Conservation (phyloP, 139 green algal genomes). For the Dunaliella primolecta region DNA sequence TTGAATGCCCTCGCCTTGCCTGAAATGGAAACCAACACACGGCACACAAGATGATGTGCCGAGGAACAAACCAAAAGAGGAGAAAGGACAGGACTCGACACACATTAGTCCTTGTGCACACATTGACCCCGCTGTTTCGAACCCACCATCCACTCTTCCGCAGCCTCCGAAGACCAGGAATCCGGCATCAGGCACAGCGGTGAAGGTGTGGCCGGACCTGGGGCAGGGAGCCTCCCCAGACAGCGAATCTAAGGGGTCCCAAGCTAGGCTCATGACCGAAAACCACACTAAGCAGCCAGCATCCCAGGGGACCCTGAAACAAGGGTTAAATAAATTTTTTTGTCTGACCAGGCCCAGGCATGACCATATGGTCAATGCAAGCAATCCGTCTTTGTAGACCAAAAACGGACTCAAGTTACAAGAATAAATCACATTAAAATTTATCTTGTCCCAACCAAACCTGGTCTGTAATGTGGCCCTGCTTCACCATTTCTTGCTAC, state of each 20-base stretch:
- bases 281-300: not conserved
- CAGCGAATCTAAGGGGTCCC: conserved; percentile 38
- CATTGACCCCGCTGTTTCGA: not conserved
- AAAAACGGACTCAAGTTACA: not conserved
- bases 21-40: no score
- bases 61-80: not conserved
- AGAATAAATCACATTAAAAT: not conserved
- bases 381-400: not conserved
- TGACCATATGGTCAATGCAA: not conserved
- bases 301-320: not conserved
- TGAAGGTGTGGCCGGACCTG: conserved; percentile 77
- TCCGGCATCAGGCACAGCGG: conserved; percentile 47
- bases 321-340: not conserved
- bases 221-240: conserved; percentile 51
- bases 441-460: not conserved
- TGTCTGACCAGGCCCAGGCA: not conserved
- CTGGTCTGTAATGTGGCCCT: not conserved
- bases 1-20: conserved; percentile 73
- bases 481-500: not conserved
- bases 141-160: conserved; percentile 56
- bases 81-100: no score
- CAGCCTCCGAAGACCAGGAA: conserved; percentile 77
- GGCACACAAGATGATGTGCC: not conserved
- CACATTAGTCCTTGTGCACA: no score
- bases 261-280: conserved; percentile 38